Evolutionary conservation across 441 rosid species (phyloP), one percentile per base, ranked within the genome.

Genomic region (Aleurites moluccanus): DNA sequence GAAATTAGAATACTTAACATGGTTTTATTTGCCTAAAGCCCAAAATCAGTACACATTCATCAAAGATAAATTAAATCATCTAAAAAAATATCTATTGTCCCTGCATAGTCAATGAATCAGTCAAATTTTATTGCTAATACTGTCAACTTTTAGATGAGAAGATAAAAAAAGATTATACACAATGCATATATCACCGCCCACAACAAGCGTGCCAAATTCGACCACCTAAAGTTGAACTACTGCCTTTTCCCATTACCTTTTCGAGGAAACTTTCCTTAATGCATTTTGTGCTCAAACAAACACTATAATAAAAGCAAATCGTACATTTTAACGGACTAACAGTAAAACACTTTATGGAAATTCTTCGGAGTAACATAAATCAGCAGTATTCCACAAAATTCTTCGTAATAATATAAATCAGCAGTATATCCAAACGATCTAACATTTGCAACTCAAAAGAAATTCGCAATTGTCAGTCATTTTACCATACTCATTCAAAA

Each of bases 41-140:
- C 53, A 44, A 44, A 1, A 44, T 66, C 53, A 42, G 45, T 23
- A 47, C 55, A 45, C 7, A 66, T 66, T 45, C 20, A 8, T 11
- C 53, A 60, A 3, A 6, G 23, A 56, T 23, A 42, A 20, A 38
- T 47, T 9, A 65, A 10, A 42, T 20, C 8, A 38, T 11, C 4
- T 35, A 10, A 21, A 25, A 47, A 6, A 25, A 13, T 28, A 30
- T 8, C n/a, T 67, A 20, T 30, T n/a, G n/a, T 23, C 3, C 40
- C 55, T 8, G 55, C 42, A 3, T 5, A 57, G 27, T 10, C 50
- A 23, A 44, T 1, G 23, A 14, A 57, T 72, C 25, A 30, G 66
- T 72, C 25, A 7, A 7, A 72, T 60, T 44, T 72, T 68, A 72
- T 49, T 47, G 20, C 56, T 28, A n/a, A 11, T 6, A 44, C 67